Base-by-base conservation (phyloP, 73 alveolate genomes). In the Paramecium sonneborni region DNA sequence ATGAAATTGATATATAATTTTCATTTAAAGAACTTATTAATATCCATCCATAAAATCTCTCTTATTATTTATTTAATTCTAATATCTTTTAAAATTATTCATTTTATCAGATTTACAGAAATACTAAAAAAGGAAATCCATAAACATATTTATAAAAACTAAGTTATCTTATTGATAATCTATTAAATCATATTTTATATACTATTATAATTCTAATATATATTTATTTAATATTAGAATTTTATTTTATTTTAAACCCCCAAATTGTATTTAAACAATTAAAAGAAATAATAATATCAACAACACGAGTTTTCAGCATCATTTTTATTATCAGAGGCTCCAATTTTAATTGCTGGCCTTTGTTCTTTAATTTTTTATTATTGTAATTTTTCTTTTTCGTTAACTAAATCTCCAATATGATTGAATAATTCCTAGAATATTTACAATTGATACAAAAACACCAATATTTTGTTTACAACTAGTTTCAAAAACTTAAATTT, bases 391-490 rank as follows among this genome's bases (percentile, higher is more conserved):
- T 52, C 68, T 52, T 52, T 62, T n/a, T 62, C 84, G 7, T 62
- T 10, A 4, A 62, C 84, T 6, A 62, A 12, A 62, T 62, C 84
- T 23, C 48, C 84, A 12, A 62, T 62, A 12, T 62, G 39, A 62
- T 62, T 62, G 84, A 62, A 62, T 14, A 62, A 30, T 62, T 62
- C 84, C 84, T 62, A 62, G 18, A 62, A 62, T 26, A 30, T 15
- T 11, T n/a, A 1, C 3, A 26, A 62, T 62, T 38, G 1, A 72
- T 72, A 72, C 86, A 35, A 35, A 72, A 72, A 72, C 57, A 14
- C 86, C 86, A 20, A 35, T 38, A 72, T 72, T 72, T 7, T 72
- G 58, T 72, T 72, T 72, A 72, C 86, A 72, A 72, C 86, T 72
- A 35, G 86, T 72, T 72, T 20, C 32, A 35, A 34, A 72, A n/a